Evolutionary conservation across 257 asterid genomes (phyloP), one percentile per base, ranked within the genome.

Genomic region (Hygrophila difformis): DNA sequence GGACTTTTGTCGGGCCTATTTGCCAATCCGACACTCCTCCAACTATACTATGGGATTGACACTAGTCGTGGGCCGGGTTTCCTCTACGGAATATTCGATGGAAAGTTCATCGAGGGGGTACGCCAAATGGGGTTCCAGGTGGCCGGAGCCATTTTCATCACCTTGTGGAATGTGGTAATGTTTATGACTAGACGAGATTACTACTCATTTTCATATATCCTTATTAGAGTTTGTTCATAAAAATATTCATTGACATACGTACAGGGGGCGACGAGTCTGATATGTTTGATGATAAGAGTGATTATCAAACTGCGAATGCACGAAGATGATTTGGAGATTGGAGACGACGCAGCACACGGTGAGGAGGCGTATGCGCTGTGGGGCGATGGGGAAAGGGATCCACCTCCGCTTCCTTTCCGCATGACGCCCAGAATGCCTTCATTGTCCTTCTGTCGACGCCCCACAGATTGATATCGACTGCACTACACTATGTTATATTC

Each of bases 1-100:
- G 87, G 93, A 40, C 49, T 77, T 48, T 75, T 75, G 2, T 69
- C 84, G 4, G 93, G 93, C 45, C 15, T 81, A 1, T 74, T 77
- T n/a, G 87, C 87, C 13, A 60, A 77, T 16, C 87, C 93, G 0
- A 42, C 58, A 0, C 81, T 77, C 22, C 49, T 74, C 5, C 1
- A 9, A 0, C 15, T 61, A 61, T 74, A 70, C 51, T 68, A 69
- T 9, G 39, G 26, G 0, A 12, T n/a, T 3, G 19, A 12, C 20
- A 20, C n/a, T n/a, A n/a, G 16, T 10, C 65, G 50, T 2, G 62
- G 65, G 35, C 73, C 76, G 6, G 86, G 92, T 37, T 49, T 80
- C 9, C 16, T 76, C 34, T 76, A 80, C 16, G 74, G 72, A n/a
- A 5, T 76, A 17, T 13, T 61, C 0, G 44, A 68, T 0, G 67